phyloP scores from a whole-genome alignment of 768 basidiomycete genomes.

The Pleurotus tuber-regium region DNA sequence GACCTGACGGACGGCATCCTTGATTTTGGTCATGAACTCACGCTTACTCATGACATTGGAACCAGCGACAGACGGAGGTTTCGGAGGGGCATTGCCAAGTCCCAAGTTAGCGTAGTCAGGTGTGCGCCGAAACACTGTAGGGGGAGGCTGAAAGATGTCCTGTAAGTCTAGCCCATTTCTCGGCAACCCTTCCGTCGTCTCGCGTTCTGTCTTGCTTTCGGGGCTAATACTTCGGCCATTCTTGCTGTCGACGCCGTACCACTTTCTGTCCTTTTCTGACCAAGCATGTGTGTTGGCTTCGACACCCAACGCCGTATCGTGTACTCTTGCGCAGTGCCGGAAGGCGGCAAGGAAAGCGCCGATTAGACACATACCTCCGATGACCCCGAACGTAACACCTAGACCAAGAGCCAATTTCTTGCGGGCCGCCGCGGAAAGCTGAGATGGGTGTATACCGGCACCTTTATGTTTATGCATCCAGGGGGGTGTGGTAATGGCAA shows the following conservation, averaged over 20 bases:
- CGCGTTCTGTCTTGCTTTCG: constrained; percentile 11
- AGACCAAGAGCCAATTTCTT: constrained; percentile 54
- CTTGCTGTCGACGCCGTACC: constrained; percentile 55
- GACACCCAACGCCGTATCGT: constrained; percentile 58
- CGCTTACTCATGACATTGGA: constrained; percentile 56
- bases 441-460: constrained; percentile 28
- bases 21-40: constrained; percentile 65
- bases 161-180: constrained; percentile 14
- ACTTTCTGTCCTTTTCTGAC: constrained; percentile 64
- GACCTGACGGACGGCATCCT: constrained; percentile 62
- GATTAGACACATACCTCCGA: constrained; percentile 58
- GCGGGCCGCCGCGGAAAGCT: constrained; percentile 41
- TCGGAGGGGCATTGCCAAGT: constrained; percentile 34
- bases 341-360: constrained; percentile 53
- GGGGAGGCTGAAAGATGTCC: constrained; percentile 12
- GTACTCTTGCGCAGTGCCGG: constrained; percentile 52
- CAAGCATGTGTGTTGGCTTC: constrained; percentile 57
- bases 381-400: constrained; percentile 56
- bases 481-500: constrained; percentile 47
- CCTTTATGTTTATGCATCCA: constrained; percentile 35
- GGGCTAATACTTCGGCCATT: constrained; percentile 17
- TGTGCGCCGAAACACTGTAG: constrained; percentile 12
- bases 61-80: not conserved
- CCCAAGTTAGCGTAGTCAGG: constrained; percentile 33
- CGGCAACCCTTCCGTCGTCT: constrained; percentile 16